These are phyloP conservation scores for Deinandra increscens DNA, from an alignment of 129 eudicot species.

Conservation along the genomic window DNA sequence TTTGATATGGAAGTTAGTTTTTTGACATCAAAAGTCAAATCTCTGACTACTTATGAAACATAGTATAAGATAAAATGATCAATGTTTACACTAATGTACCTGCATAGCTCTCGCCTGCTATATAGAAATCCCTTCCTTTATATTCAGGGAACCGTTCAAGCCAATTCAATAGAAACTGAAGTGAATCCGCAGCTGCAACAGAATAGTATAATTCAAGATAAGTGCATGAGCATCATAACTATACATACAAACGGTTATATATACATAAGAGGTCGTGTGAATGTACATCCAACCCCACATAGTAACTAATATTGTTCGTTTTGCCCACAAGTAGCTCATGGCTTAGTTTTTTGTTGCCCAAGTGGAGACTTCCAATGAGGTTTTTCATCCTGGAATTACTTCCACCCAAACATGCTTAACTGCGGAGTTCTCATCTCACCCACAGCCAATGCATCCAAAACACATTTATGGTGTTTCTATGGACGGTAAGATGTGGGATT, in stretches of 20 bases:
- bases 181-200: constrained; percentile 66
- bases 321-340: too few species aligned
- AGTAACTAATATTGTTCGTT: too few species aligned
- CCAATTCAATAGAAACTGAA: constrained; percentile 67
- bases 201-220: constrained; percentile 1
- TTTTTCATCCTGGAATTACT: too few species aligned
- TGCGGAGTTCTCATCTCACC: background rate
- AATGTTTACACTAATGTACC: constrained; percentile 37
- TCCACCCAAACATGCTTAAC: too few species aligned
- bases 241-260: too few species aligned
- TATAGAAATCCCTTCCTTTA: constrained; percentile 80
- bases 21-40: background rate
- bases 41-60: background rate
- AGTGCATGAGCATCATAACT: constrained; percentile 2
- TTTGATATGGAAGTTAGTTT: background rate
- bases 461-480: background rate
- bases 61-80: background rate
- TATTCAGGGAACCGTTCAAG: constrained; percentile 81
- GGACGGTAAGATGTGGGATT: too few species aligned
- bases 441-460: background rate
- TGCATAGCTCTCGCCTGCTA: constrained; percentile 88
- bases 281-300: too few species aligned
- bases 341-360: too few species aligned
- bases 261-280: background rate
- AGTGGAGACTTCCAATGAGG: too few species aligned